Evolutionary conservation across 805 yeast species (phyloP), one percentile per base, ranked within the genome.

Genomic region (Yarrowia sp.): DNA sequence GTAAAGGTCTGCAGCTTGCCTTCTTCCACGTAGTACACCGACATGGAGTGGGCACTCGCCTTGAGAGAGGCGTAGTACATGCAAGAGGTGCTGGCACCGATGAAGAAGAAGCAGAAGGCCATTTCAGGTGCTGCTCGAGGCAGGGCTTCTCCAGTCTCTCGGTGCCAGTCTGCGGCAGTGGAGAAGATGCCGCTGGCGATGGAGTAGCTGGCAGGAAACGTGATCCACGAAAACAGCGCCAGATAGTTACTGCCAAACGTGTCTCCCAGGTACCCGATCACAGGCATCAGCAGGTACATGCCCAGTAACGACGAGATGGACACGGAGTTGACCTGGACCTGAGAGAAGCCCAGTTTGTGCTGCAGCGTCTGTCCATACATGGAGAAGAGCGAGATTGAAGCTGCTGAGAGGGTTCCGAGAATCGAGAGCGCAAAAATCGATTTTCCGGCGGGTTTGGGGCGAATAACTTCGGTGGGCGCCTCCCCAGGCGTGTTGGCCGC

Each of bases 321-420:
- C 12, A 94, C 86, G 69, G 87, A 77, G 78, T 94, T 95, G 76
- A 86, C 82, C 73, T 87, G 83, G 67, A 90, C 80, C 72, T 91
- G 91, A 0, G 87, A 78, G 74, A 89, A 87, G 2, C 86, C 84
- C 59, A 89, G 79, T n/a, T 80, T 76, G 12, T 79, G 75, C 69
- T 86, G 87, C 76, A 95, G 85, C 15, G 88, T 85, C 19, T 89
- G 84, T 7, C 97, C 85, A 77, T 89, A 93, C 49, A 94, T 80
- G 9, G 97, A 89, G 76, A 92, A 91, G 22, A 93, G 82, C 70
- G 91, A 82, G 65, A 94, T 89, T 4, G 96, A 90, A 0, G 97
- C 98, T 32, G 92, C 87, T 58, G 89, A 83, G 2, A 92, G 80
- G 77, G 97, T 90, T 8, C 68, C 59, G 7, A 65, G 10, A 16